These are phyloP conservation scores for Globomyces pollinis-pini DNA, from an alignment of 192 early-diverging fungal species.

Conservation along the genomic window DNA sequence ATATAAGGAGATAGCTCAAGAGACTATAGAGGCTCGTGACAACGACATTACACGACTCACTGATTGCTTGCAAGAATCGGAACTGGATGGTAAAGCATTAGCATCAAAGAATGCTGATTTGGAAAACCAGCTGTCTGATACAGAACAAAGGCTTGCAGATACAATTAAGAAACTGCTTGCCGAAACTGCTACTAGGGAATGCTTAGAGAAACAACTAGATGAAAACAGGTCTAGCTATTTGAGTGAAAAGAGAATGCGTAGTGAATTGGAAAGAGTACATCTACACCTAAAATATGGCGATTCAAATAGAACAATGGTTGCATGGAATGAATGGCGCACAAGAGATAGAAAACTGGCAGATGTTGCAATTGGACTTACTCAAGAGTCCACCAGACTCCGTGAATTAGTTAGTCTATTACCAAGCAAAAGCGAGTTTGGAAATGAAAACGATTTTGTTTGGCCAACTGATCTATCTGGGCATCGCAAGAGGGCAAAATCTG, in stretches of 20 bases:
- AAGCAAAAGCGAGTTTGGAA: slow-evolving; percentile 6
- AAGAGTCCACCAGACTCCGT: slow-evolving; percentile 27
- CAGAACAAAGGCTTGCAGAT: slow-evolving; percentile 28
- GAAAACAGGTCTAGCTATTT: slow-evolving; percentile 27
- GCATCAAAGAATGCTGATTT: slow-evolving; percentile 16
- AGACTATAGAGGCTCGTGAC: neutral
- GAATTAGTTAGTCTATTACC: slow-evolving; percentile 31
- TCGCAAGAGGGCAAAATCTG: neutral
- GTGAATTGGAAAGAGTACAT: slow-evolving; percentile 42
- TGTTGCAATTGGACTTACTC: slow-evolving; percentile 22
- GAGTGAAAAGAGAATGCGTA: slow-evolving; percentile 35
- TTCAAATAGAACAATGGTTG: slow-evolving; percentile 23
- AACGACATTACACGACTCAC: slow-evolving; percentile 15
- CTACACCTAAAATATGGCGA: slow-evolving; percentile 22
- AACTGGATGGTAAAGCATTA: neutral
- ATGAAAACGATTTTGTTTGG: slow-evolving; percentile 4
- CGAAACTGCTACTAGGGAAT: slow-evolving; percentile 32
- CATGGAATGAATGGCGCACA: slow-evolving; percentile 19
- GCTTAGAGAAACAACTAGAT: slow-evolving; percentile 31
- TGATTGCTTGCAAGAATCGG: slow-evolving; percentile 2
- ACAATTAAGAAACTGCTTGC: slow-evolving; percentile 27
- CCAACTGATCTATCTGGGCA: neutral
- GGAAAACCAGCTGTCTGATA: slow-evolving; percentile 27
- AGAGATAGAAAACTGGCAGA: slow-evolving; percentile 33
- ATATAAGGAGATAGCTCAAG: slow-evolving; percentile 5